A percentile compares a stretch with the other conserved stretches of the same genome.
These are phyloP conservation scores for Lyophyllum atratum DNA, from an alignment of 768 basidiomycete species.

Conservation along the genomic window DNA sequence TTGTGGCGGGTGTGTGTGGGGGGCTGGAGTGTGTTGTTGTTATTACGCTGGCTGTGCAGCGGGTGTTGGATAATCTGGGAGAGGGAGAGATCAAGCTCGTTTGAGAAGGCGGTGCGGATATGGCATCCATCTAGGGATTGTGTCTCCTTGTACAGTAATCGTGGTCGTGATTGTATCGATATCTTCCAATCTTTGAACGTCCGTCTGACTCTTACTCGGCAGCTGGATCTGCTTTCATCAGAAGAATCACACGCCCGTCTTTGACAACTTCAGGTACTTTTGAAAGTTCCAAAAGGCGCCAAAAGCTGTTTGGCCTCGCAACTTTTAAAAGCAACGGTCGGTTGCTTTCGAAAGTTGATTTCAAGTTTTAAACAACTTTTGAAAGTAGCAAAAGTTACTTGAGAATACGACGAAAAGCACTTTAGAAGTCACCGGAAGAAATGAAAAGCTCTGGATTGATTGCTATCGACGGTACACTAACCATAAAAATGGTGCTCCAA, in stretches of 20 bases:
- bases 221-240: neutral
- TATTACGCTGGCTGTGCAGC: too few relatives aligned
- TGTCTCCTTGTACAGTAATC: too few relatives aligned
- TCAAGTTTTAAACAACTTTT: neutral
- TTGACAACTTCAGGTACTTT: neutral
- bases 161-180: too few relatives aligned
- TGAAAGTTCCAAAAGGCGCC: neutral
- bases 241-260: neutral
- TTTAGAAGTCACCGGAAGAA: neutral
- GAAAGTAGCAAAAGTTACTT: neutral
- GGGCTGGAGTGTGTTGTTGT: too few relatives aligned
- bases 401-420: neutral
- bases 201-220: too few relatives aligned
- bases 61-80: too few relatives aligned
- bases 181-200: too few relatives aligned
- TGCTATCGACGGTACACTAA: neutral
- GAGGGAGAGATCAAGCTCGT: too few relatives aligned
- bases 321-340: neutral
- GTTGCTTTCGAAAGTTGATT: neutral
- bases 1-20: too few relatives aligned
- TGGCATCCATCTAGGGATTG: too few relatives aligned
- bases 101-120: too few relatives aligned
- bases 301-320: neutral
- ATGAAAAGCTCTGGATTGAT: neutral
- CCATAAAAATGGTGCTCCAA: neutral